These are phyloP conservation scores for Hypoxylon intermedium DNA, from an alignment of 495 filamentous ascomycete species.

Conservation along the genomic window DNA sequence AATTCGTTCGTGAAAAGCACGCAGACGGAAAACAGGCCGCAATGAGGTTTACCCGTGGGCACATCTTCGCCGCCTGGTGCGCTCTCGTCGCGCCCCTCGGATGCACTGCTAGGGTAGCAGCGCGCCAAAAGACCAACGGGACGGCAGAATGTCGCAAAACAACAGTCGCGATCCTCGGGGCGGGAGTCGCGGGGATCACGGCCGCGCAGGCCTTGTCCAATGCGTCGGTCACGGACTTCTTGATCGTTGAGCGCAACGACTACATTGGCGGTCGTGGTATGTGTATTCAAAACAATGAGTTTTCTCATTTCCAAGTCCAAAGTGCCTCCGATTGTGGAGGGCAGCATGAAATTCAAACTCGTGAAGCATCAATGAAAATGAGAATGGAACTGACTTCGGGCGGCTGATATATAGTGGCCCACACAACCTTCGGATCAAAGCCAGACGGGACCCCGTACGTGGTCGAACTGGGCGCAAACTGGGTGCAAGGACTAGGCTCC, in stretches of 20 bases:
- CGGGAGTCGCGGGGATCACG: slow-evolving; percentile 72
- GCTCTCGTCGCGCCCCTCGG: slow-evolving; percentile 21
- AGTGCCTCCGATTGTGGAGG: no score
- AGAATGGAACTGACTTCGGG: slow-evolving; percentile 26
- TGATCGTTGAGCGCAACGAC: slow-evolving; percentile 72
- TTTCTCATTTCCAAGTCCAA: no score
- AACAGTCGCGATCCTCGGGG: slow-evolving; percentile 59
- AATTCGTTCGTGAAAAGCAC: background rate
- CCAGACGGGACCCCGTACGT: slow-evolving; percentile 61
- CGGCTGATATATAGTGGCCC: slow-evolving; percentile 39
- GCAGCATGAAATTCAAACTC: no score
- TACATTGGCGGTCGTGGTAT: slow-evolving; percentile 65
- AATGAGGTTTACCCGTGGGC: slow-evolving; percentile 25
- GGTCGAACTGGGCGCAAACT: slow-evolving; percentile 74
- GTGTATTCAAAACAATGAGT: background rate
- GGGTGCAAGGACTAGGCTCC: slow-evolving; percentile 74
- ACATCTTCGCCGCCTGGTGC: slow-evolving; percentile 15
- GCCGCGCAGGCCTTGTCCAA: slow-evolving; percentile 74
- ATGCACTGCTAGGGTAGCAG: slow-evolving; percentile 1
- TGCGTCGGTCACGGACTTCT: slow-evolving; percentile 69
- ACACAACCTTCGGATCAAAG: slow-evolving; percentile 65
- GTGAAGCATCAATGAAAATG: no score
- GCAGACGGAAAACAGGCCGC: background rate
- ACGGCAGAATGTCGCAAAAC: slow-evolving; percentile 44
- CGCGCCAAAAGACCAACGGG: slow-evolving; percentile 1